Evolutionary conservation across 257 asterid species (phyloP), one percentile per base, ranked within the genome.

Genomic region (Solanum chmielewskii): DNA sequence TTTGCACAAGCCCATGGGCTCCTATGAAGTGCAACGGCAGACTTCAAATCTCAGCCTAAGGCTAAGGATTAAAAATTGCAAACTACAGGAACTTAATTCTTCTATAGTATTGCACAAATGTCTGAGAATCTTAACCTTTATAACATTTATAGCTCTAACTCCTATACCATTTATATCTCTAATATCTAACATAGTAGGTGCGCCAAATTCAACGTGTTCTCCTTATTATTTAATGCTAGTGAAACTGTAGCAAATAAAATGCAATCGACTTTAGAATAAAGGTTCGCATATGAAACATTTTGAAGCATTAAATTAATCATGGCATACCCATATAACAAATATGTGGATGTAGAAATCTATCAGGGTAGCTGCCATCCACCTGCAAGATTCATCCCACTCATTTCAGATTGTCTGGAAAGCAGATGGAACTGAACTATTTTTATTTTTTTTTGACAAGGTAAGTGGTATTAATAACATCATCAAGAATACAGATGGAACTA

Each of bases 311-410:
- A 23, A 59, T 83, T 56, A 60, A 62, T 52, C 77, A 25, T 83
- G 31, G 18, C 92, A 83, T 94, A 94, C 98, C 96, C 94, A 92
- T 68, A 94, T 90, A 44, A 89, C 92, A 18, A 95, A 82, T 44
- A 90, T 39, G 85, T 89, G 92, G 90, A 95, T 92, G 42, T 92
- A 95, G 91, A 94, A 93, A 92, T 94, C 98, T 82, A 95, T 75
- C 86, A 94, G 87, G 47, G 97, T 92, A 49, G 95, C 95, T 78
- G 91, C 88, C 98, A 94, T 94, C 98, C 98, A 95, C 93, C 98
- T 95, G 94, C 45, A 91, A 88, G 42, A 86, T 70, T 25, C 83
- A 45, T 44, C 1, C 81, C 87, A 86, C 35, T 33, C 71, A 86
- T 33, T 23, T 80, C 11, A 27, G 27, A 27, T 47, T 47, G 29